These are phyloP conservation scores for Colletotrichum sublineola DNA, from an alignment of 2,329 filamentous ascomycete species.

Conservation along the genomic window DNA sequence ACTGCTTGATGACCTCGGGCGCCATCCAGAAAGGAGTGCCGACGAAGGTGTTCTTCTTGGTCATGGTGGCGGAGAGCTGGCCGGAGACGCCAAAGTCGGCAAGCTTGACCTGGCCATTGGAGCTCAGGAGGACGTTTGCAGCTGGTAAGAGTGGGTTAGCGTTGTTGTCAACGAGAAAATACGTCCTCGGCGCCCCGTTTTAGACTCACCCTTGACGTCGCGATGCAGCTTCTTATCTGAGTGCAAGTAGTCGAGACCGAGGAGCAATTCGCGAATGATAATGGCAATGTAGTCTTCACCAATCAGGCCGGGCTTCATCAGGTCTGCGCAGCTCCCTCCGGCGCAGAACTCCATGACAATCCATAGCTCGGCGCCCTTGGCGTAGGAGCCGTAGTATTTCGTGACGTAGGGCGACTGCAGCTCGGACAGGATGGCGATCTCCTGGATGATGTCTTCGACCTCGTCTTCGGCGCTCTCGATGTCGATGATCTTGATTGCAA, in stretches of 20 bases:
- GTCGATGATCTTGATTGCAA: conserved; percentile 98
- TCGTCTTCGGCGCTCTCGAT: conserved; percentile 99
- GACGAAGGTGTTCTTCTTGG: conserved; percentile 99
- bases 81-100: conserved; percentile 98
- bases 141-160: conserved; percentile 63
- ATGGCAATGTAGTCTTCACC: conserved; percentile 97
- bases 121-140: conserved; percentile 90
- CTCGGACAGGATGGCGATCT: conserved; percentile 97
- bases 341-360: conserved; percentile 99
- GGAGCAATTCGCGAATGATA: conserved; percentile 88
- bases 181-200: neutral
- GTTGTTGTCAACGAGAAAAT: neutral
- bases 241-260: conserved; percentile 93
- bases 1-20: conserved; percentile 98
- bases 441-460: conserved; percentile 98
- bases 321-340: conserved; percentile 93
- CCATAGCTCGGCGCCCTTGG: conserved; percentile 97
- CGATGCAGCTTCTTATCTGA: conserved; percentile 95
- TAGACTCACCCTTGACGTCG: conserved; percentile 86
- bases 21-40: conserved; percentile 99
- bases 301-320: conserved; percentile 94
- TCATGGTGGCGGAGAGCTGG: conserved; percentile 97
- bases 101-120: conserved; percentile 95
- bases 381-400: conserved; percentile 96
- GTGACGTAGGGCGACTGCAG: conserved; percentile 97